Percentiles rank a stretch among this genome's conserved stretches.
These are phyloP conservation scores for Colletotrichum caudatum DNA, from an alignment of 2,329 filamentous ascomycete genomes.

Conservation along the genomic window DNA sequence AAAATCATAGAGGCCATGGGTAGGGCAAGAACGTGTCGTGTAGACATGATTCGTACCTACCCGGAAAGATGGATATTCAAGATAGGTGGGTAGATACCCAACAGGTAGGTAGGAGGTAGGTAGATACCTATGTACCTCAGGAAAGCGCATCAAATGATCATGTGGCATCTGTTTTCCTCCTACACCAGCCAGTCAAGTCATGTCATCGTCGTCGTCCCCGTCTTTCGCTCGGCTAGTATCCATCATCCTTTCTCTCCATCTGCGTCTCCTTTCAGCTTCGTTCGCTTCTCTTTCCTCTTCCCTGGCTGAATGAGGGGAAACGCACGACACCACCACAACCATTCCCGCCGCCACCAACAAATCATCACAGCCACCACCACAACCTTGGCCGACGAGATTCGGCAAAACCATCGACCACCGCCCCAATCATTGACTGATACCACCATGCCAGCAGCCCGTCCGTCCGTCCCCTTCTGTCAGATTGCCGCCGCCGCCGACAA, in stretches of 20 bases:
- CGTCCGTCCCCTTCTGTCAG: slow-evolving; percentile 9
- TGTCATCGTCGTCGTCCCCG: background rate
- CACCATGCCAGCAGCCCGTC: slow-evolving; percentile 24
- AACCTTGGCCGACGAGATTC: slow-evolving; percentile 26
- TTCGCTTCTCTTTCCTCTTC: slow-evolving; percentile 22
- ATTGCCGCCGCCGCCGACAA: slow-evolving; percentile 30
- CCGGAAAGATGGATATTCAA: no score
- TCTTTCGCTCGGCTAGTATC: background rate
- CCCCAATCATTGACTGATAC: slow-evolving; percentile 27
- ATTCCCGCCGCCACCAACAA: slow-evolving; percentile 9
- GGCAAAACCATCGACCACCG: slow-evolving; percentile 29
- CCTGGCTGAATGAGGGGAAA: slow-evolving; percentile 22
- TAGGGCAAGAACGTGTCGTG: background rate
- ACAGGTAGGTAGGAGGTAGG: no score
- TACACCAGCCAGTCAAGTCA: background rate
- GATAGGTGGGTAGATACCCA: no score
- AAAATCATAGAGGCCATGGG: slow-evolving; percentile 8
- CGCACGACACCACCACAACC: background rate
- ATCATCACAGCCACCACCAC: slow-evolving; percentile 31
- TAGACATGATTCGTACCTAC: background rate
- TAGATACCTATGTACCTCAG: no score
- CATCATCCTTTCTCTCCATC: background rate
- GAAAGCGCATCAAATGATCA: slow-evolving; percentile 7
- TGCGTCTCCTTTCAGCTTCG: slow-evolving; percentile 6
- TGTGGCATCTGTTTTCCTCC: background rate